Evolutionary conservation across 768 basidiomycete species (phyloP), one percentile per base, ranked within the genome.

Genomic region (Mycena maculata): DNA sequence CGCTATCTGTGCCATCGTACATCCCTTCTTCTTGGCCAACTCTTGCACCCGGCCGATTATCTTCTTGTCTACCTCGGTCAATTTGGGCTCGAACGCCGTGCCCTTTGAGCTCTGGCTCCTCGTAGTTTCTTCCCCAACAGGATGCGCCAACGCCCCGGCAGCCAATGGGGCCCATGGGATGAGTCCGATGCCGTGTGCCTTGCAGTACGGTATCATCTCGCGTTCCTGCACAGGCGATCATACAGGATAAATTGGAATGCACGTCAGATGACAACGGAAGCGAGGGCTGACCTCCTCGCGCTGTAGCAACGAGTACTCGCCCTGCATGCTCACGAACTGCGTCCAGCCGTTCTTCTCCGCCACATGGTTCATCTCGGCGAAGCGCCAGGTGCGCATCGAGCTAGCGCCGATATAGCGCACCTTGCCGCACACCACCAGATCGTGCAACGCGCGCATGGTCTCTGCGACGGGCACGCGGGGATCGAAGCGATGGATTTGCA

Each of bases 291-390:
- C 76, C 75, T 89, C 86, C 62, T 87, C 84, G 38, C 87, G 78
- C 68, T 89, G 88, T 25, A 88, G 76, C 4, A 87, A 73, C 25
- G 80, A 85, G 68, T 88, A 84, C 60, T 85, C 83, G 57, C 81
- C 79, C 74, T 89, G 88, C 81, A 88, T 87, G 63, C 86, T 84
- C 53, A 87, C 78, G 67, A 89, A 89, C 66, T 79, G 82, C 4
- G 87, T 86, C 80, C 86, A 86, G 4, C 82, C 81, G 20, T 85
- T 72, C 63, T 76, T 76, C 47, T 77, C 73, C 6, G 86, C 86
- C 3, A 84, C 77, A 31, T 82, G 79, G 55, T 86, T 83, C 74
- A 86, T 74, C 57, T 78, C 69, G 16, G 79, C 77, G 48, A 85
- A 83, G 41, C 84, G 80, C 84, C 84, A 85, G 16, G 82, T 74